phyloP scores from a whole-genome alignment of 495 filamentous ascomycete genomes.

The Staphylotrichum longicolle region DNA sequence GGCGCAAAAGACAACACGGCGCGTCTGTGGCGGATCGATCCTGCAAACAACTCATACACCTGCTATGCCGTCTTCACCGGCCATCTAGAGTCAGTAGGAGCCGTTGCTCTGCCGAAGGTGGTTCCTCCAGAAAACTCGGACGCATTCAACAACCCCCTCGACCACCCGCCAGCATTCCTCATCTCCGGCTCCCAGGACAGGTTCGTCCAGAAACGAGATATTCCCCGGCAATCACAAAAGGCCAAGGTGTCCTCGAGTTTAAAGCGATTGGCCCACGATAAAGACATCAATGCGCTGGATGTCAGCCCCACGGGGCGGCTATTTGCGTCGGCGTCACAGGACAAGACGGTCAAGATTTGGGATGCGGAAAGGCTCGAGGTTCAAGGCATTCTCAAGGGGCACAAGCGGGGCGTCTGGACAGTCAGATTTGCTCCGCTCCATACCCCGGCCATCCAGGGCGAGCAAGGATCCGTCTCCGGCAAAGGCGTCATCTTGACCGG shows the following conservation, averaged over 20 bases:
- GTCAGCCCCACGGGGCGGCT: conserved; percentile 64
- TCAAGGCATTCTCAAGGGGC: conserved; percentile 83
- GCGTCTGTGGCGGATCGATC: conserved; percentile 86
- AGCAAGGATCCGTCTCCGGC: conserved; percentile 60
- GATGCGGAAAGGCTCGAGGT: conserved; percentile 82
- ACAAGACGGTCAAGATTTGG: conserved; percentile 96
- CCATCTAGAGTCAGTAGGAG: conserved; percentile 93
- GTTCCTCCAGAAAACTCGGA: conserved; percentile 62
- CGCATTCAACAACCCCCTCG: conserved; percentile 63
- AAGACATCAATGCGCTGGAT: conserved; percentile 96
- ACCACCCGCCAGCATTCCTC: conserved; percentile 77
- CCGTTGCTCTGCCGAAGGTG: conserved; percentile 73
- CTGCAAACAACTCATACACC: conserved; percentile 65
- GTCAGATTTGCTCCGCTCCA: conserved; percentile 80
- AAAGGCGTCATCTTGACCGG: conserved; percentile 82
- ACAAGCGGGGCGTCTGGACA: conserved; percentile 92
- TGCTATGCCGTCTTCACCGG: conserved; percentile 82
- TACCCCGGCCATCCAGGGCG: conserved; percentile 67
- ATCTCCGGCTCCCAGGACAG: conserved; percentile 91
- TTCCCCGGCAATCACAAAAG: conserved; percentile 48
- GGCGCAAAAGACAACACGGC: conserved; percentile 96
- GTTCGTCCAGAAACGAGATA: conserved; percentile 89
- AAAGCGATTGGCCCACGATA: conserved; percentile 93
- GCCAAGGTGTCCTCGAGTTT: conserved; percentile 57
- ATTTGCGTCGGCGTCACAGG: conserved; percentile 94